Evolutionary conservation across 495 filamentous ascomycete genomes (phyloP).

Genomic region (Cairneyella variabilis): DNA sequence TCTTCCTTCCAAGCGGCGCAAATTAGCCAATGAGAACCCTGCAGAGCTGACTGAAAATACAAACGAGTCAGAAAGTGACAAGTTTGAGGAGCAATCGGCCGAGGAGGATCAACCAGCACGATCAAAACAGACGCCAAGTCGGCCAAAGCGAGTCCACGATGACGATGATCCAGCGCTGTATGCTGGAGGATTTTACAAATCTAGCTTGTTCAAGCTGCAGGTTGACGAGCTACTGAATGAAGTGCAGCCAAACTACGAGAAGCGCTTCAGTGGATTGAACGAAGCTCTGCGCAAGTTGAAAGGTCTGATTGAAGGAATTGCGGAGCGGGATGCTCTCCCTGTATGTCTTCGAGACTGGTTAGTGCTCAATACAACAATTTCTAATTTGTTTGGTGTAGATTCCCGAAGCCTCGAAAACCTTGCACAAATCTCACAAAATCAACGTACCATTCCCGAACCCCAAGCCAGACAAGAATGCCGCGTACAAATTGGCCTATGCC

Average conservation of each 20-base stretch:
- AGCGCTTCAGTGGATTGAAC: constrained; percentile 60
- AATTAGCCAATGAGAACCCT: constrained; percentile 35
- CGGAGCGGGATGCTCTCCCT: constrained; percentile 46
- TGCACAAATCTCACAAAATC: constrained; percentile 63
- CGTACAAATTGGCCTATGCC: constrained; percentile 75
- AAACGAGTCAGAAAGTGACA: not conserved
- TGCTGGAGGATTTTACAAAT: constrained; percentile 45
- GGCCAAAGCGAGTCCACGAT: constrained; percentile 5
- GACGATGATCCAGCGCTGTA: constrained; percentile 20
- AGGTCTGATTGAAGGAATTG: constrained; percentile 66
- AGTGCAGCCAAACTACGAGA: constrained; percentile 64
- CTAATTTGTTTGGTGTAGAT: too few relatives aligned
- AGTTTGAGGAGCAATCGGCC: not conserved
- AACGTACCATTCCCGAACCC: constrained; percentile 79
- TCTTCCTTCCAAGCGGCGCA: constrained; percentile 41
- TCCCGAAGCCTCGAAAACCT: constrained; percentile 58
- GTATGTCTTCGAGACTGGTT: too few relatives aligned
- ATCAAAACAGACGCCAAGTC: not conserved
- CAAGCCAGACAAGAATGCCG: constrained; percentile 62
- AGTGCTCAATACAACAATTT: too few relatives aligned
- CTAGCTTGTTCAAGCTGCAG: constrained; percentile 81
- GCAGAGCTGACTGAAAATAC: not conserved
- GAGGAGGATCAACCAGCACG: not conserved
- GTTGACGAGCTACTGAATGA: constrained; percentile 76
- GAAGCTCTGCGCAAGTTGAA: constrained; percentile 69